A percentile compares a stretch with the other conserved stretches of the same genome.
These are phyloP conservation scores for Dentipellis sp. DNA, from an alignment of 768 basidiomycete species.

Conservation along the genomic window DNA sequence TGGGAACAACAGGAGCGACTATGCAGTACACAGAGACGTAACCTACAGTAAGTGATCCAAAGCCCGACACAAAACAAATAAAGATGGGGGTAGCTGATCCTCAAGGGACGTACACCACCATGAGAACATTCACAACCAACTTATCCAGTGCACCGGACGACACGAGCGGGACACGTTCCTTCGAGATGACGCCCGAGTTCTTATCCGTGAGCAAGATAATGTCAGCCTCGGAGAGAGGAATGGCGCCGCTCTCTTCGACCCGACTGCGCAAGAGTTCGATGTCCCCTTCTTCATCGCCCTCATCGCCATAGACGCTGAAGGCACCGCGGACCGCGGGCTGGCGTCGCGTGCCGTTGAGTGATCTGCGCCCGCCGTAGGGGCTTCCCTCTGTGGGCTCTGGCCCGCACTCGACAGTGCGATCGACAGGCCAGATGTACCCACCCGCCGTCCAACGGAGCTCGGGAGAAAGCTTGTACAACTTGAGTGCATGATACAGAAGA, in stretches of 20 bases:
- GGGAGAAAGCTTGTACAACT: slow-evolving; percentile 63
- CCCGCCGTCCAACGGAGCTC: slow-evolving; percentile 79
- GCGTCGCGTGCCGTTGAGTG: slow-evolving; percentile 10
- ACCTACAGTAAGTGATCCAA: not conserved
- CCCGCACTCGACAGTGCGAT: slow-evolving; percentile 53
- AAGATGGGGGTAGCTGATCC: not conserved
- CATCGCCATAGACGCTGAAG: slow-evolving; percentile 36
- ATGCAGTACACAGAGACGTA: not conserved
- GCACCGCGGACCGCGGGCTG: slow-evolving; percentile 33
- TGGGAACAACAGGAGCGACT: not conserved
- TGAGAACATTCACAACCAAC: slow-evolving; percentile 64
- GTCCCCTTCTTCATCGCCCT: slow-evolving; percentile 26
- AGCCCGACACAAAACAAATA: not conserved
- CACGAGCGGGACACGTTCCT: slow-evolving; percentile 63
- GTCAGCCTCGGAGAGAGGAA: slow-evolving; percentile 52
- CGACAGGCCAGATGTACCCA: slow-evolving; percentile 73
- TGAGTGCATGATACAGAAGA: slow-evolving; percentile 66
- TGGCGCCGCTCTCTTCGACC: slow-evolving; percentile 62
- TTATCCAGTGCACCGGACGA: slow-evolving; percentile 60
- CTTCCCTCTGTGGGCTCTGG: slow-evolving; percentile 33
- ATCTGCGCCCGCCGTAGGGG: slow-evolving; percentile 18
- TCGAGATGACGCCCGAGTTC: slow-evolving; percentile 38
- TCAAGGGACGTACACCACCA: slow-evolving; percentile 64
- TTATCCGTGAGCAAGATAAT: slow-evolving; percentile 52
- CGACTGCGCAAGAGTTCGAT: slow-evolving; percentile 33